Evolutionary conservation across 2,329 filamentous ascomycete species (phyloP), one percentile per base, ranked within the genome.

Genomic region (Periconia sp.): DNA sequence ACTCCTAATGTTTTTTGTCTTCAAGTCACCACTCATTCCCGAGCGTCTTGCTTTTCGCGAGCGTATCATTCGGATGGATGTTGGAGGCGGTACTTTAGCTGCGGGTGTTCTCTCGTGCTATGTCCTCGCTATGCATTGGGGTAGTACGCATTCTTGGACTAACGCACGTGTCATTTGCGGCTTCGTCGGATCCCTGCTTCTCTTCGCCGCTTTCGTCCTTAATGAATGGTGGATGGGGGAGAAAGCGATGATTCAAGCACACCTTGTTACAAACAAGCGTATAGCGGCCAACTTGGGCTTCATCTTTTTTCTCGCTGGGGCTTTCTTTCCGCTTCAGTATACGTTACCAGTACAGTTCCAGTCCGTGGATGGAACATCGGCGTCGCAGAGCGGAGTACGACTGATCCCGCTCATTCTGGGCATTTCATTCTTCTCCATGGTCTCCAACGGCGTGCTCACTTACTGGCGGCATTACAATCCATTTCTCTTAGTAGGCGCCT

Each of bases 111-210:
- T 65, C 8, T 52, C 52, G 4, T 65, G 58, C 40, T 63, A 61
- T 29, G 50, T 63, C 1, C 48, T 65, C 12, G 56, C 54, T 9
- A 60, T 65, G 57, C 62, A 66, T 18, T 64, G 56, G 54, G 43
- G 50, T 3, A 58, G 61, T 4, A 54, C 62, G 17, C 56, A 67
- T 18, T 26, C 58, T 6, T 85, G 80, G 79, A 56, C 65, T 31
- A 70, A 65, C 4, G 69, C 67, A 0, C 58, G 67, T 0, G 69
- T 73, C 15, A 78, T 83, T 35, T 69, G 68, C 1, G 64, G 76
- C 4, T 80, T 79, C 54, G 66, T 77, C 13, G 55, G 78, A 1
- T 76, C 74, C n/a, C 76, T 65, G 1, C 59, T 78, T 0, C 52
- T 76, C 0, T 63, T 75, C 25, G 57, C 77, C 22, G 48, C 65